Evolutionary conservation across 2,329 filamentous ascomycete genomes (phyloP).

Genomic region (Grosmannia serpens): DNA sequence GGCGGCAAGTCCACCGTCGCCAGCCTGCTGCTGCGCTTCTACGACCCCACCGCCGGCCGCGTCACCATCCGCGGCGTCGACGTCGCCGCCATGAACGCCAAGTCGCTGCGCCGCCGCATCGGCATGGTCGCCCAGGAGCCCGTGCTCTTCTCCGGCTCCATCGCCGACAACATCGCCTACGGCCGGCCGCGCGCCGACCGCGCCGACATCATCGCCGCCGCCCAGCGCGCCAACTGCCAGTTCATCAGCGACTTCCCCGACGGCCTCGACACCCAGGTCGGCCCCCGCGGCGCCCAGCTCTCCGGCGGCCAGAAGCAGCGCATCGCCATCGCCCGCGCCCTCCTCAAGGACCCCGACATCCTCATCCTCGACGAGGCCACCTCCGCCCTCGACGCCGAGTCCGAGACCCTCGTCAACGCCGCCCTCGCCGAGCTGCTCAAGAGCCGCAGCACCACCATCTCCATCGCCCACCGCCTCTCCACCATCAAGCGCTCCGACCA

Average conservation of each 20-base stretch:
- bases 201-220: slow-evolving; percentile 73
- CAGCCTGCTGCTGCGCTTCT: slow-evolving; percentile 83
- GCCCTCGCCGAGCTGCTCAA: slow-evolving; percentile 70
- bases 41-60: slow-evolving; percentile 63
- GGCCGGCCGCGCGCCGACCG: slow-evolving; percentile 69
- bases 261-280: slow-evolving; percentile 86
- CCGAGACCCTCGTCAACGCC: slow-evolving; percentile 90
- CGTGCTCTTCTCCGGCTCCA: slow-evolving; percentile 76
- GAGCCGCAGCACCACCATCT: slow-evolving; percentile 91
- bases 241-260: slow-evolving; percentile 97
- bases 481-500: slow-evolving; percentile 94
- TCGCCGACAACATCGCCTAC: slow-evolving; percentile 86
- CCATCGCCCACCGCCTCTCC: slow-evolving; percentile 87
- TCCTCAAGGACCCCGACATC: slow-evolving; percentile 94
- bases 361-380: slow-evolving; percentile 95
- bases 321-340: slow-evolving; percentile 88
- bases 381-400: slow-evolving; percentile 89
- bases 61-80: slow-evolving; percentile 80
- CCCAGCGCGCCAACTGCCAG: slow-evolving; percentile 84
- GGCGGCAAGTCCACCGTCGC: slow-evolving; percentile 95
- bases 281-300: slow-evolving; percentile 81
- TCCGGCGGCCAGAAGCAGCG: slow-evolving; percentile 96
- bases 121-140: slow-evolving; percentile 94
- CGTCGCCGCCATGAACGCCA: slow-evolving; percentile 78
- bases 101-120: slow-evolving; percentile 82